phyloP scores from a whole-genome alignment of 2,329 filamentous ascomycete species.

The Stromatinia cepivora region DNA sequence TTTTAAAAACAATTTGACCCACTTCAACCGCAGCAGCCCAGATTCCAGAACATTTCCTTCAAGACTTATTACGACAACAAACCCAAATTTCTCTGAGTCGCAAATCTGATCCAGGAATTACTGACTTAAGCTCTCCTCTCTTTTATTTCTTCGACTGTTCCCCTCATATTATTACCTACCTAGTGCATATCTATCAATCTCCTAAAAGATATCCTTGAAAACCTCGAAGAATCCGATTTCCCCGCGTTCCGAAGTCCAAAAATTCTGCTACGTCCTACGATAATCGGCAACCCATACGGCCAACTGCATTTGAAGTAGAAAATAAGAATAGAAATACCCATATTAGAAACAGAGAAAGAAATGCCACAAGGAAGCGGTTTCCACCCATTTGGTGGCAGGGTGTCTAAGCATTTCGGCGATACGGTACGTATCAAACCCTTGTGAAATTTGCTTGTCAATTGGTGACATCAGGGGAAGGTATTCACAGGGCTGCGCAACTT shows the following conservation, averaged over 20 bases:
- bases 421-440: conserved; percentile 42
- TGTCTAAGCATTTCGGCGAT: conserved; percentile 53
- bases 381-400: conserved; percentile 54
- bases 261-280: conserved; percentile 5
- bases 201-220: background rate
- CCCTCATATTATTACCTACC: background rate
- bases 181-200: background rate
- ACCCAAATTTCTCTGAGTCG: background rate
- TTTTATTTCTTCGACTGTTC: background rate
- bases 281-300: background rate
- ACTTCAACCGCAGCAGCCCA: conserved; percentile 1
- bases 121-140: background rate
- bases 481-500: background rate
- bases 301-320: background rate
- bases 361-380: conserved; percentile 44
- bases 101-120: background rate
- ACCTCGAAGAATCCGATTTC: conserved; percentile 7
- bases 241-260: conserved; percentile 17
- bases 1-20: background rate
- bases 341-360: background rate
- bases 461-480: background rate
- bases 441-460: conserved; percentile 10
- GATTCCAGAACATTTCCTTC: conserved; percentile 6
- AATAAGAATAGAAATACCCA: background rate
- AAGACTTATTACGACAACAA: background rate